These are phyloP conservation scores for Cyanophora paradoxa DNA, from an alignment of 78 protist genomes.

Conservation along the genomic window DNA sequence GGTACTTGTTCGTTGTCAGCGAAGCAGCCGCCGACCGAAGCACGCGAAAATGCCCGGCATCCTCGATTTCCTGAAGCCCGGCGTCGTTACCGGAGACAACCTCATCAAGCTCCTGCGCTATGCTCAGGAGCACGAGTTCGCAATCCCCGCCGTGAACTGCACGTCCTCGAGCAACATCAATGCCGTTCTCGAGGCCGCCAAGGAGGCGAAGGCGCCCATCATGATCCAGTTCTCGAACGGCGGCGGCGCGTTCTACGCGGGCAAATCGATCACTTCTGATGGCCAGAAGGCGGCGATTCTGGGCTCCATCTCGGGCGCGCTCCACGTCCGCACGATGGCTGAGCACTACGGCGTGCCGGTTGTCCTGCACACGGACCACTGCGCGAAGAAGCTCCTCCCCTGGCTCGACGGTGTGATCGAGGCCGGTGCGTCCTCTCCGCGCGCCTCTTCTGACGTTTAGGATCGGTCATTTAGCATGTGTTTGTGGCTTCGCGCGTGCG, in stretches of 20 bases:
- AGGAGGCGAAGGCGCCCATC: constrained; percentile 37
- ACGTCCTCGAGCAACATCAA: constrained; percentile 37
- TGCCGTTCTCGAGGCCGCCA: constrained; percentile 54
- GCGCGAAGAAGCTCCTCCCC: constrained; percentile 55
- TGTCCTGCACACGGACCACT: constrained; percentile 68
- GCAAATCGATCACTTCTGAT: constrained; percentile 38
- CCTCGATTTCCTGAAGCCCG: too few relatives aligned
- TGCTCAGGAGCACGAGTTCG: constrained; percentile 30
- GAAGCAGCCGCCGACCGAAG: too few relatives aligned
- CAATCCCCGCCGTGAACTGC: constrained; percentile 64
- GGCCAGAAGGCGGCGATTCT: constrained; percentile 49
- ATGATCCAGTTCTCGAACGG: constrained; percentile 58
- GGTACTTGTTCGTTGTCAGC: too few relatives aligned
- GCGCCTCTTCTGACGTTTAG: too few relatives aligned
- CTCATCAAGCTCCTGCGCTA: constrained; percentile 19
- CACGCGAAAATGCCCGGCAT: too few relatives aligned
- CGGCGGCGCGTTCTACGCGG: constrained; percentile 61
- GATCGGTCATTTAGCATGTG: too few relatives aligned
- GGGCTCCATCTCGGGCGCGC: constrained; percentile 51
- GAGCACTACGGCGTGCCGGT: constrained; percentile 62
- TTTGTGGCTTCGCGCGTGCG: too few relatives aligned
- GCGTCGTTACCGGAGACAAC: constrained; percentile 33
- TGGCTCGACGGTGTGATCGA: constrained; percentile 62
- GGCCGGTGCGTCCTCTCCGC: too few relatives aligned
- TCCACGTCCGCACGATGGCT: constrained; percentile 59